Base-by-base conservation (phyloP, 2,329 filamentous ascomycete species). In the Ascochyta fabae region DNA sequence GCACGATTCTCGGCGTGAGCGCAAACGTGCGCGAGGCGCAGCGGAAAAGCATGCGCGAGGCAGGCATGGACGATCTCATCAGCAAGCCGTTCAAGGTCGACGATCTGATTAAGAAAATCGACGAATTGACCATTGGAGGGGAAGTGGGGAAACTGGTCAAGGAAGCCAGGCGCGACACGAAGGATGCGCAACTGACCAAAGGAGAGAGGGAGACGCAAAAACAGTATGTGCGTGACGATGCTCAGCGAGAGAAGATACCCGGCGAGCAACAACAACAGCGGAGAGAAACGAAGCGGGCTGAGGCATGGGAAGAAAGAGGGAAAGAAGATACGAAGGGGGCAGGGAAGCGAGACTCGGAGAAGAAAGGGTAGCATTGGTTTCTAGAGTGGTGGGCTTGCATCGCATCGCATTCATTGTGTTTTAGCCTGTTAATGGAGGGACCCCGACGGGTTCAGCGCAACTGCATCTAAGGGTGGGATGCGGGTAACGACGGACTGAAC, bases 81-180 rank as follows among this genome's bases (percentile, higher is more conserved):
- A 73, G 71, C 41, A 78, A 78, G 48, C 75, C 75, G 0, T 72
- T 75, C 62, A 75, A 75, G 46, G 72, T 75, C 3, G 69, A 74
- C 16, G 72, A 72, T 41, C 48, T 75, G 16, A 66, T 74, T 4
- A 62, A 60, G 31, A 72, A 67, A 42, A 71, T 75, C 6, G 56
- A 48, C n/a, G 49, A 44, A 15, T 41, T 75, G 15, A 43, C 70
- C 1, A 57, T 64, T 1, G 44, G 63, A 10, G 51, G 47, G 15
- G 53, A 44, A 7, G 47, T 40, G 1, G 53, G 48, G 6, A 27
- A 48, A 29, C 48, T 52, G 2, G 6, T n/a, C 4, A 16, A 40
- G 12, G 53, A 56, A 34, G 38, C 36, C 2, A 45, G 29, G 24
- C 19, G 16, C 3, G 6, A 16, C 3, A 15, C 31, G 10, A 19